A percentile compares a stretch with the other conserved stretches of the same genome.
Conservation (phyloP, 2,329 filamentous ascomycete species). For the Aspergillus costaricaensis region DNA sequence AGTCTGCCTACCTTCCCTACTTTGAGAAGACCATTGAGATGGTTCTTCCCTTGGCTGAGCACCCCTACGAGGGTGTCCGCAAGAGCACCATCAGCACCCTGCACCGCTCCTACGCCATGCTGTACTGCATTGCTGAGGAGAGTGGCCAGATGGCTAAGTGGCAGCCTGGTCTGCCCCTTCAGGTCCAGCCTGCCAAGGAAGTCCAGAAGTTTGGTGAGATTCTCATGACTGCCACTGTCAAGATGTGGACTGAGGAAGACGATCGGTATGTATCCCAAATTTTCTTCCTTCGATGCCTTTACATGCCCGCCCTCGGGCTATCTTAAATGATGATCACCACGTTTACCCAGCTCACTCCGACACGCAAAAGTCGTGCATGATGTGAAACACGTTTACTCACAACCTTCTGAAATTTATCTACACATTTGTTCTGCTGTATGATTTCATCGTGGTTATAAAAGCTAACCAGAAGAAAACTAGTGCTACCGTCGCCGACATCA, state of each 20-base stretch:
- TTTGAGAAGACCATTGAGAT: slow-evolving; percentile 85
- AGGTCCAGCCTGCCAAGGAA: slow-evolving; percentile 74
- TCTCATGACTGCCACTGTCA: slow-evolving; percentile 79
- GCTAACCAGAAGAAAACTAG: slow-evolving; percentile 57
- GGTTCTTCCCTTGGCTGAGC: slow-evolving; percentile 77
- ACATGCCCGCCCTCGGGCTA: background rate
- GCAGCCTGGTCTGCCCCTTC: slow-evolving; percentile 82
- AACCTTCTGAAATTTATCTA: slow-evolving; percentile 39
- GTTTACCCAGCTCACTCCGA: slow-evolving; percentile 99
- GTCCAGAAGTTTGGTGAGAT: slow-evolving; percentile 83
- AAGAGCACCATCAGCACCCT: slow-evolving; percentile 89
- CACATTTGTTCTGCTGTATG: slow-evolving; percentile 19
- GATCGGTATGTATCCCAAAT: slow-evolving; percentile 74
- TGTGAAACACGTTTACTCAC: slow-evolving; percentile 72
- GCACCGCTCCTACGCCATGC: slow-evolving; percentile 88
- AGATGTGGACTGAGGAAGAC: slow-evolving; percentile 83
- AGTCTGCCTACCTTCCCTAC: slow-evolving; percentile 76
- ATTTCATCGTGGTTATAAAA: slow-evolving; percentile 22
- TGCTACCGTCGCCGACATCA: slow-evolving; percentile 88
- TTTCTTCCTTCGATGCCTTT: slow-evolving; percentile 18
- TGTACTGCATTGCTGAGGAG: slow-evolving; percentile 85
- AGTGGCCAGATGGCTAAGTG: slow-evolving; percentile 76
- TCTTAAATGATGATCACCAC: slow-evolving; percentile 75
- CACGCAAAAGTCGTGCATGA: slow-evolving; percentile 76
- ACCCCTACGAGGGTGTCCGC: slow-evolving; percentile 89